Base-by-base conservation (phyloP, 495 filamentous ascomycete genomes). In the Parathielavia hyrcaniae region DNA sequence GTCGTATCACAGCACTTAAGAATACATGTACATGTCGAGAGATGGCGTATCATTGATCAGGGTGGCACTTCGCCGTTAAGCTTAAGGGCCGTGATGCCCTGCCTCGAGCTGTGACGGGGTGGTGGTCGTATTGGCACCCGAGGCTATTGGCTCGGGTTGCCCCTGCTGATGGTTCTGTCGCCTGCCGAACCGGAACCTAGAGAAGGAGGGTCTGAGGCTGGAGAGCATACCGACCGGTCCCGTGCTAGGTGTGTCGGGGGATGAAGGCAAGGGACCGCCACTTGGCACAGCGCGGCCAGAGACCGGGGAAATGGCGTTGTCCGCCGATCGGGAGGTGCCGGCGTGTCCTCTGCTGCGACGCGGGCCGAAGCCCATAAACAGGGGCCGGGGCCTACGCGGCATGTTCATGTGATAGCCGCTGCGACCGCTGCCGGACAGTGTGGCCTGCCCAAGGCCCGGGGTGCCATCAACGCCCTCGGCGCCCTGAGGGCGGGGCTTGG, bases 401-500 rank as follows among this genome's bases (percentile, higher is more conserved):
- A 77, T 55, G 46, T 77, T 77, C 63, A 77, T 73, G 1, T 75
- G 71, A 45, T 69, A 61, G 38, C 61, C 69, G 36, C 23, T 34
- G 46, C 68, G 70, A 11, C 60, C 40, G 43, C 67, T 62, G 45
- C 36, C 50, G 5, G 64, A 48, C 4, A 69, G 44, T 2, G 59
- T 58, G 19, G 67, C 68, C 16, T 63, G 54, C n/a, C 67, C 65
- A 40, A 66, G 60, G 22, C 50, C 45, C 12, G 59, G 52, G 14
- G 59, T 63, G 22, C 63, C 65, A 34, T 68, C 67, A 26, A 62
- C 70, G 23, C 69, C 64, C 9, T 75, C 72, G 10, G 69, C 61
- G 17, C 67, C 68, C 13, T 67, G 59, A 1, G 73, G 66, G 7
- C 87, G 86, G 19, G 88, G 88, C 67, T 95, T 96, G 0, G 91